A percentile compares a stretch with the other conserved stretches of the same genome.
phyloP scores from a whole-genome alignment of 2,329 filamentous ascomycete species.

The Pyricularia sp. region DNA sequence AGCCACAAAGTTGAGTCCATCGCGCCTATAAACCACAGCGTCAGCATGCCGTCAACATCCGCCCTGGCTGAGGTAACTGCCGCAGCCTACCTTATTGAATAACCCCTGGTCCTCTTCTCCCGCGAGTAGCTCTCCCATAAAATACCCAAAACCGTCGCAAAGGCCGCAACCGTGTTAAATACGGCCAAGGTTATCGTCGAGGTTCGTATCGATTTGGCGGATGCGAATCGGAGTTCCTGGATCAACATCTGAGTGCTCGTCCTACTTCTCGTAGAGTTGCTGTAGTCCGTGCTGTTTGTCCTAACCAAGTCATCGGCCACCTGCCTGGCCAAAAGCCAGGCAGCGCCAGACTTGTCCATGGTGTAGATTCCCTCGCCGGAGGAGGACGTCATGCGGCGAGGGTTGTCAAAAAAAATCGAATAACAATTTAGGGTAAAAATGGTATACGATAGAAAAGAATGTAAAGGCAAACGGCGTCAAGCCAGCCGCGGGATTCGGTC shows the following conservation, averaged over 20 bases:
- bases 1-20: slow-evolving; percentile 22
- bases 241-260: slow-evolving; percentile 29
- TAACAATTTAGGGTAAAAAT: slow-evolving; percentile 1
- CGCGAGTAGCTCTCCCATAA: slow-evolving; percentile 40
- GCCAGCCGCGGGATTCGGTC: slow-evolving; percentile 13
- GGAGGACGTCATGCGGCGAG: background rate
- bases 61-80: background rate
- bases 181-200: slow-evolving; percentile 47
- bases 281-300: slow-evolving; percentile 8
- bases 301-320: slow-evolving; percentile 10
- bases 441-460: slow-evolving; percentile 1
- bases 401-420: background rate
- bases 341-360: slow-evolving; percentile 9
- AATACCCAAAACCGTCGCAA: slow-evolving; percentile 42
- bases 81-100: slow-evolving; percentile 25
- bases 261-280: slow-evolving; percentile 19
- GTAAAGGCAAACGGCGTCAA: slow-evolving; percentile 10
- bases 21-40: background rate
- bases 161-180: slow-evolving; percentile 47
- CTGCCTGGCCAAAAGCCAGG: slow-evolving; percentile 18
- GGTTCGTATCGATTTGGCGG: slow-evolving; percentile 44
- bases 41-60: background rate
- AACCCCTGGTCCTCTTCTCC: slow-evolving; percentile 25
- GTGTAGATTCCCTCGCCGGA: slow-evolving; percentile 8
- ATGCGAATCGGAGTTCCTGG: slow-evolving; percentile 37